These are phyloP conservation scores for Colletotrichum sp. DNA, from an alignment of 2,329 filamentous ascomycete species.

Conservation along the genomic window DNA sequence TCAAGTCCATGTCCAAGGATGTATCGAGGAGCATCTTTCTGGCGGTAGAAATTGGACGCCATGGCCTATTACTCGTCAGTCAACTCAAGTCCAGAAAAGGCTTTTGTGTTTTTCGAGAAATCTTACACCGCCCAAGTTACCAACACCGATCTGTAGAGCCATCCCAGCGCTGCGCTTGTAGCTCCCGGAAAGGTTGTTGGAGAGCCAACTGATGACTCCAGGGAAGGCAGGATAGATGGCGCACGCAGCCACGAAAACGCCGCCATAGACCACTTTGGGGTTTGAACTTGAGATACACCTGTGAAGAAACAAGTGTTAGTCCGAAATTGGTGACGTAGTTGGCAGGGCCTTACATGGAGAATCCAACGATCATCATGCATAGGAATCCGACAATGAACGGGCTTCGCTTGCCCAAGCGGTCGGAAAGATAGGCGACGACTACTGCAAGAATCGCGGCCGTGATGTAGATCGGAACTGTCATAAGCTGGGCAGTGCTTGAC, in stretches of 20 bases:
- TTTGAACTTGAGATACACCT: slow-evolving; percentile 65
- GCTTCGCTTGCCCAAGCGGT: slow-evolving; percentile 56
- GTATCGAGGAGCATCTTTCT: slow-evolving; percentile 52
- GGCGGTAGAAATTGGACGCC: slow-evolving; percentile 74
- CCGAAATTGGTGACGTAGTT: fast-evolving
- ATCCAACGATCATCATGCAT: slow-evolving; percentile 59
- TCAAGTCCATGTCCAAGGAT: slow-evolving; percentile 56
- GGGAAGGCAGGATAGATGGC: slow-evolving; percentile 82
- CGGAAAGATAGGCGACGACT: slow-evolving; percentile 58
- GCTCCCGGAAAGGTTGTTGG: slow-evolving; percentile 74
- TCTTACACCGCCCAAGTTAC: slow-evolving; percentile 59
- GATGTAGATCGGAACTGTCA: slow-evolving; percentile 67
- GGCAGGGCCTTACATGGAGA: slow-evolving; percentile 49
- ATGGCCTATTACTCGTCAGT: slow-evolving; percentile 53
- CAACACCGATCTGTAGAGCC: slow-evolving; percentile 67
- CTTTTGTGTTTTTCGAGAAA: too few species aligned
- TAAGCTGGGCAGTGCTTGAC: slow-evolving; percentile 64
- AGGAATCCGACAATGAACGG: slow-evolving; percentile 63
- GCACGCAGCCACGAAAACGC: slow-evolving; percentile 76
- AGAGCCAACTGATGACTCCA: slow-evolving; percentile 79
- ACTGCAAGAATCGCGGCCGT: slow-evolving; percentile 67
- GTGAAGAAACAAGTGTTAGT: slow-evolving; percentile 19
- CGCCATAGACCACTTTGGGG: slow-evolving; percentile 71
- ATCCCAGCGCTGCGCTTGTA: slow-evolving; percentile 71
- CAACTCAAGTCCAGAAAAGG: fast-evolving